Evolutionary conservation across 257 asterid species (phyloP).

Genomic region (Solanum paucissectum): DNA sequence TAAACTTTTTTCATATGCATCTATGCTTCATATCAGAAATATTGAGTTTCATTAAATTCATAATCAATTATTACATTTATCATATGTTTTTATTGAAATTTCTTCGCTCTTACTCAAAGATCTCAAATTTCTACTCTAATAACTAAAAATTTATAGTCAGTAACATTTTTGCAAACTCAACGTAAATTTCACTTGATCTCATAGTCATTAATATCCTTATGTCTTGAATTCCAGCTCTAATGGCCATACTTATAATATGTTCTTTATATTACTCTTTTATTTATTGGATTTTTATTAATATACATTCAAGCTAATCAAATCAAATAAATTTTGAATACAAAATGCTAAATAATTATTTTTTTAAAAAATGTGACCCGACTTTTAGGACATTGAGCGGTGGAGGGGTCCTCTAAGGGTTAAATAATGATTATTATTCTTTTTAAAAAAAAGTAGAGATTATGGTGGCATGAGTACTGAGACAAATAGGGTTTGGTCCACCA

Average conservation of each 20-base stretch:
- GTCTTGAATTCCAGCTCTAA: neutral
- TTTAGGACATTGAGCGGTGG: neutral
- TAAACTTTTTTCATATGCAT: neutral
- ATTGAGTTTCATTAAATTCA: too few relatives aligned
- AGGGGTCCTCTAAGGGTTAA: neutral
- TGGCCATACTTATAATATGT: neutral
- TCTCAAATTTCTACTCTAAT: neutral
- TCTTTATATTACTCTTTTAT: neutral
- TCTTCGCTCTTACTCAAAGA: neutral
- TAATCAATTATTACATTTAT: too few relatives aligned
- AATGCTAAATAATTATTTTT: neutral
- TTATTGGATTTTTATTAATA: neutral
- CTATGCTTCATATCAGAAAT: neutral
- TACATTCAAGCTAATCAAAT: neutral
- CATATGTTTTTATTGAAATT: neutral
- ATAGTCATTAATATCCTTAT: too few relatives aligned
- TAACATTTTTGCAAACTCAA: too few relatives aligned
- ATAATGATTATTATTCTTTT: neutral
- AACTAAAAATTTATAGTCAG: too few relatives aligned
- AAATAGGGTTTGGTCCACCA: conserved; percentile 16
- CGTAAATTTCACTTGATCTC: too few relatives aligned
- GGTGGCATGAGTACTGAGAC: neutral
- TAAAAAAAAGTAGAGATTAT: neutral
- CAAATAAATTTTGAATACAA: neutral
- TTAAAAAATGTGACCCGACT: conserved; percentile 18